Evolutionary conservation across 257 asterid genomes (phyloP), one percentile per base, ranked within the genome.

Genomic region (Fraxinus anomala): DNA sequence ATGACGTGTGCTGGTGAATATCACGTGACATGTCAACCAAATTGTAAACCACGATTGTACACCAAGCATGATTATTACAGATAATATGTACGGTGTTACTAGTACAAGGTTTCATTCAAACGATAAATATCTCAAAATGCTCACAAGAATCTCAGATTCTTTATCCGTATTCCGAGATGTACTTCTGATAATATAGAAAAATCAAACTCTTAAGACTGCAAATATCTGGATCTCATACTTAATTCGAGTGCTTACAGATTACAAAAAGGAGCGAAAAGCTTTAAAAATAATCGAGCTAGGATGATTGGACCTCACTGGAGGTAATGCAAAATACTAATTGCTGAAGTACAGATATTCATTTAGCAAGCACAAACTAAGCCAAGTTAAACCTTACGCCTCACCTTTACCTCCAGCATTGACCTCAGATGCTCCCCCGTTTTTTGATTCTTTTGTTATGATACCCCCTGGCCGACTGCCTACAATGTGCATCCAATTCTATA

Each of bases 401-500:
- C 61, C 73, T 68, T 81, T 77, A 54, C 77, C 82, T 23, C 81
- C 85, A 31, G 44, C 72, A 76, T 31, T 3, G 16, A 72, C 51
- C 54, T 78, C 82, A 28, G 80, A 77, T n/a, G 77, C 67, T 36
- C 74, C 69, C 26, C 73, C 67, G 4, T 69, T 26, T 79, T 73
- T 81, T 59, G 77, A 28, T 51, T 85, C 83, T 71, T 44, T 85
- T 9, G 19, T 37, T 21, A 56, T 28, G 34, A 1, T 56, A 73
- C 67, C 78, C 70, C 83, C 83, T 40, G 59, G 84, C 70, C 30
- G 83, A 79, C 67, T 75, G 19, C 88, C 88, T 87, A 79, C 44
- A 68, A 54, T 26, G 21, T 63, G 6, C 14, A 77, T 26, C 7
- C 23, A 36, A 33, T 10, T 47, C 49, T 51, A 24, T 9, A 61